Conservation (phyloP, 108 stramenopile genomes). For the Nitzschia sp. region DNA sequence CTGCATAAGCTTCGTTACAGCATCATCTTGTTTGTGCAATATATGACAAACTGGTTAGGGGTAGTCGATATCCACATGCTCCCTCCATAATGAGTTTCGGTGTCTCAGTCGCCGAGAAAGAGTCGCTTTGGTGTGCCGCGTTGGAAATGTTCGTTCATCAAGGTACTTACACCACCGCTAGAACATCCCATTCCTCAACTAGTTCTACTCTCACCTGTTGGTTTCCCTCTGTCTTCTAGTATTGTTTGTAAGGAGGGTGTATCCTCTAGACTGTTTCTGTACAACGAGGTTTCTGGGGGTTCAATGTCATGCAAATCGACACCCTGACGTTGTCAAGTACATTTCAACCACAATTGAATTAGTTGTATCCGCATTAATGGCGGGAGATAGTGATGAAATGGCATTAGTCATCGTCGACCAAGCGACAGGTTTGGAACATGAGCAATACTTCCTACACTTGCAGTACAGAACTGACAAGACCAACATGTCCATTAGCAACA, state of each 20-base stretch:
- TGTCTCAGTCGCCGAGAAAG: neutral
- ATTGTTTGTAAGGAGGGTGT: slow-evolving; percentile 41
- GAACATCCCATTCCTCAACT: neutral
- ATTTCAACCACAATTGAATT: slow-evolving; percentile 36
- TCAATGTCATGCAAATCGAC: slow-evolving; percentile 37
- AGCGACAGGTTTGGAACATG: slow-evolving; percentile 8
- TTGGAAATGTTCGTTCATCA: slow-evolving; percentile 43
- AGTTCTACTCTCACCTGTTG: neutral
- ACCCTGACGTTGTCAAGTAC: slow-evolving; percentile 54
- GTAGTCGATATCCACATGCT: too few relatives aligned
- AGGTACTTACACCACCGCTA: neutral
- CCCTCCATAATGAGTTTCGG: neutral
- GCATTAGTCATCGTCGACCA: slow-evolving; percentile 27
- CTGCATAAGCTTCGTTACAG: too few relatives aligned
- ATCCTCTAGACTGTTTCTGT: slow-evolving; percentile 47
- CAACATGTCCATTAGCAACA: neutral
- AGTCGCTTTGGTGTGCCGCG: slow-evolving; percentile 23
- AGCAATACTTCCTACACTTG: slow-evolving; percentile 18
- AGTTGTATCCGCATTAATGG: slow-evolving; percentile 39
- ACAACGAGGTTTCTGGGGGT: slow-evolving; percentile 40
- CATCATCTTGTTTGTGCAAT: too few relatives aligned
- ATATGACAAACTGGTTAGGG: too few relatives aligned
- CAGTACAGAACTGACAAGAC: neutral
- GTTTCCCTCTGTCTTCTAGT: neutral
- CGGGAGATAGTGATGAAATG: slow-evolving; percentile 26